These are phyloP conservation scores for Fusarium sp. DNA, from an alignment of 2,329 filamentous ascomycete species.

Conservation along the genomic window DNA sequence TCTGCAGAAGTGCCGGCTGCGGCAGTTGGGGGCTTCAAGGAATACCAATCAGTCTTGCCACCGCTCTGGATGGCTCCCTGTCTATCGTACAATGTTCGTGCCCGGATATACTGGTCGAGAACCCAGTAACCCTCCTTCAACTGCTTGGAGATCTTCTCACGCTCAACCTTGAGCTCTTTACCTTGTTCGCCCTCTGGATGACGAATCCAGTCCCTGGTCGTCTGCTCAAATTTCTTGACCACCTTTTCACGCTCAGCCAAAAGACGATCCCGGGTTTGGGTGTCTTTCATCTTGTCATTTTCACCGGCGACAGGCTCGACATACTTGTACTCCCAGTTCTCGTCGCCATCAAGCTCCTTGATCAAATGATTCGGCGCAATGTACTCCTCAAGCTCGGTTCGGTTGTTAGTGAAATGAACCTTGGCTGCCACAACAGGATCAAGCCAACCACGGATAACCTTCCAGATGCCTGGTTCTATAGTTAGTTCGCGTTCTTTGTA, in stretches of 20 bases:
- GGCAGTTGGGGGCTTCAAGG: conserved; percentile 45
- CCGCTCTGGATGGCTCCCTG: conserved; percentile 76
- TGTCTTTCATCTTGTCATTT: conserved; percentile 79
- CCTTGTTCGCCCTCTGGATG: conserved; percentile 58
- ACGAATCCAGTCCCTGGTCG: conserved; percentile 81
- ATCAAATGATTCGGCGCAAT: conserved; percentile 79
- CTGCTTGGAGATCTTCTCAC: conserved; percentile 71
- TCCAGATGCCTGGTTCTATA: conserved; percentile 81
- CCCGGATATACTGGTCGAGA: conserved; percentile 87
- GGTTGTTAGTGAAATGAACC: conserved; percentile 90
- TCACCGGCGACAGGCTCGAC: conserved; percentile 81
- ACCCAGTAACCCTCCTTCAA: conserved; percentile 86
- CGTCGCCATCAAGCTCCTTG: conserved; percentile 86
- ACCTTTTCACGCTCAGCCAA: conserved; percentile 73
- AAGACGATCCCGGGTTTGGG: conserved; percentile 72
- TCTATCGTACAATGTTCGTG: conserved; percentile 87
- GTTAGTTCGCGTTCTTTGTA: conserved; percentile 14
- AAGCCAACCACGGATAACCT: conserved; percentile 93
- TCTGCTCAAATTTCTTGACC: conserved; percentile 79
- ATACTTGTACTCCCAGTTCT: conserved; percentile 87
- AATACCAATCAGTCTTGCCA: conserved; percentile 80
- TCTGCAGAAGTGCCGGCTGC: conserved; percentile 56
- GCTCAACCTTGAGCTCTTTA: conserved; percentile 65
- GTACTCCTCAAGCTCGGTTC: conserved; percentile 82
- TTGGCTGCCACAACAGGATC: conserved; percentile 96